A percentile compares a stretch with the other conserved stretches of the same genome.
These are phyloP conservation scores for Striga hermonthica DNA, from an alignment of 305 asterid species.

Conservation along the genomic window DNA sequence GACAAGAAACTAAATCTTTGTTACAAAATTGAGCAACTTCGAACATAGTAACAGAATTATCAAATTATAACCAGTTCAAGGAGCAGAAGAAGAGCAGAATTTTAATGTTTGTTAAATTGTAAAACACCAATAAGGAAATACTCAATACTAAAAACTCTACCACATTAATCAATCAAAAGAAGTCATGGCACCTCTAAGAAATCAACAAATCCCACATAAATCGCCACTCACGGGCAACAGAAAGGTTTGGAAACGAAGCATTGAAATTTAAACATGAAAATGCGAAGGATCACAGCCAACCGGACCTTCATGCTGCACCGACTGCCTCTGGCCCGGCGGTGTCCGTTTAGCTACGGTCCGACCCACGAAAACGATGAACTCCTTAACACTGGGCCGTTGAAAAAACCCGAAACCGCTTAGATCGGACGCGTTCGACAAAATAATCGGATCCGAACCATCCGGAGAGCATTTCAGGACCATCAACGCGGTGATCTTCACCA, in stretches of 20 bases:
- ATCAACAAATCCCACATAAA: neutral
- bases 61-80: neutral
- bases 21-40: neutral
- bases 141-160: neutral
- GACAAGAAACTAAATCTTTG: neutral
- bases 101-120: too few relatives aligned
- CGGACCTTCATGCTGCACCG: slow-evolving; percentile 90
- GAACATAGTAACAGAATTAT: neutral
- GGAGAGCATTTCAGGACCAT: slow-evolving; percentile 74
- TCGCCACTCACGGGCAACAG: too few relatives aligned
- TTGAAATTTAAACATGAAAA: too few relatives aligned
- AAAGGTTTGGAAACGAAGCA: too few relatives aligned
- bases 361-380: slow-evolving; percentile 81
- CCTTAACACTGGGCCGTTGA: slow-evolving; percentile 79
- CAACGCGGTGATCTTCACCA: slow-evolving; percentile 98
- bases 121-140: slow-evolving; percentile 9
- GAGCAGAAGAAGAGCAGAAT: too few relatives aligned
- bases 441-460: slow-evolving; percentile 80
- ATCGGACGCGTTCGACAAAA: slow-evolving; percentile 71
- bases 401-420: slow-evolving; percentile 83
- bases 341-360: slow-evolving; percentile 77
- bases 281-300: neutral
- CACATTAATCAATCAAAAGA: neutral
- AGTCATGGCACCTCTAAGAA: neutral
- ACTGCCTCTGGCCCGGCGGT: slow-evolving; percentile 62